Conservation (phyloP, 495 filamentous ascomycete genomes). For the Penicillium paxilli region DNA sequence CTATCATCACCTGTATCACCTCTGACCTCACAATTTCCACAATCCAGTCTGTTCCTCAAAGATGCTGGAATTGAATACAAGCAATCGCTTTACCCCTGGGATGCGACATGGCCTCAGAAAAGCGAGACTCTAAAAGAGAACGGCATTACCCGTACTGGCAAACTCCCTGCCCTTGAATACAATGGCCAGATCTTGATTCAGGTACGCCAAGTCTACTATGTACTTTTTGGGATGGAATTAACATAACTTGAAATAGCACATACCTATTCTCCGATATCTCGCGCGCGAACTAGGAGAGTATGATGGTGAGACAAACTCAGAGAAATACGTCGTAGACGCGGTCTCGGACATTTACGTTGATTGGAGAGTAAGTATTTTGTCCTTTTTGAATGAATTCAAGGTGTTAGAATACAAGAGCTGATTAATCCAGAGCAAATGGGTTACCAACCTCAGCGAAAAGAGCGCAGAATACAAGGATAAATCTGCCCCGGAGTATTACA, state of each 20-base stretch:
- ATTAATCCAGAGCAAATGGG: slow-evolving; percentile 22
- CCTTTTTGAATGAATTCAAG: background rate
- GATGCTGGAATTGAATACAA: slow-evolving; percentile 44
- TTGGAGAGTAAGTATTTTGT: slow-evolving; percentile 27
- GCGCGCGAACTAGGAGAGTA: slow-evolving; percentile 36
- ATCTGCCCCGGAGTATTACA: slow-evolving; percentile 28
- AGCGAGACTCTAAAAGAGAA: slow-evolving; percentile 30
- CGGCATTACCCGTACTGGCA: slow-evolving; percentile 32
- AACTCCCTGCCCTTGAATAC: slow-evolving; percentile 42
- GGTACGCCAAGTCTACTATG: slow-evolving; percentile 16
- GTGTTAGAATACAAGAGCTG: background rate
- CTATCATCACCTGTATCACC: background rate
- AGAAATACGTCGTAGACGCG: slow-evolving; percentile 44
- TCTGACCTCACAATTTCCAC: background rate
- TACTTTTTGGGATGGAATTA: background rate
- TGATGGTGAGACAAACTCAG: slow-evolving; percentile 37
- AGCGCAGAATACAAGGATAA: slow-evolving; percentile 23
- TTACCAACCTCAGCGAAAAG: slow-evolving; percentile 15
- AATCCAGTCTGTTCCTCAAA: slow-evolving; percentile 31
- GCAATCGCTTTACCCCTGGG: slow-evolving; percentile 39
- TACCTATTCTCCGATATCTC: slow-evolving; percentile 43
- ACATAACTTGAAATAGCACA: slow-evolving; percentile 20
- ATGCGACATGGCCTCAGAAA: slow-evolving; percentile 37
- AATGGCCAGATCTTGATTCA: slow-evolving; percentile 39
- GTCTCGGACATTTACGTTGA: slow-evolving; percentile 46